Base-by-base conservation (phyloP, 208 protist genomes). In the Naegleria lovaniensis region DNA sequence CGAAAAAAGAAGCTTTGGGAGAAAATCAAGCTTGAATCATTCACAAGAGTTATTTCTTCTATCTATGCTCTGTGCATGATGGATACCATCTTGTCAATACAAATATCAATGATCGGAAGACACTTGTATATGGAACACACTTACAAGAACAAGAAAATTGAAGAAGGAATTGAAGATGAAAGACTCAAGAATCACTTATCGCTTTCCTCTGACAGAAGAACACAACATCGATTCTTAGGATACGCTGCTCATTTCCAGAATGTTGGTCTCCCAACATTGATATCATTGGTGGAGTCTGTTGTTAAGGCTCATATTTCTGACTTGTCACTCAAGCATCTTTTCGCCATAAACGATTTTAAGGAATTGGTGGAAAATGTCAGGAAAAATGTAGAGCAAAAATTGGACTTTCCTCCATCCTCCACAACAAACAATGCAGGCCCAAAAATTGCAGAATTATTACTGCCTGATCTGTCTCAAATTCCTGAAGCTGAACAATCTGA, bases 141-240 rank as follows among this genome's bases (percentile, higher is more conserved):
- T 9, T 79, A 36, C n/a, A 79, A 79, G 6, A 79, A 79, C n/a
- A 79, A 79, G 29, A 79, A 79, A 36, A 79, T 79, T 36, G 67
- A 79, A 79, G 67, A 79, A 79, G 67, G 67, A 79, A 6, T 79
- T 79, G 67, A 79, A 79, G 67, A 79, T 79, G 67, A 79, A 79
- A 36, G 9, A 79, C n/a, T 79, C 0, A 79, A 79, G 25, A 79
- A 79, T 33, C 67, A 79, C n/a, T 79, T 79, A 9, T 79, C 67
- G 36, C 29, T 79, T 9, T 79, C 67, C n/a, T 36, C 67, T 13
- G 67, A 79, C n/a, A 79, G 67, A 79, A 33, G 19, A 36, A 36
- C 67, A 79, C 67, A 79, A 79, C 67, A 79, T 36, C 19, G 67
- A 79, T 79, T 79, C n/a, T 79, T 79, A 36, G 29, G 29, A 6